Base-by-base conservation (phyloP, 163 green algal genomes). In the Smithsoniella earleae region DNA sequence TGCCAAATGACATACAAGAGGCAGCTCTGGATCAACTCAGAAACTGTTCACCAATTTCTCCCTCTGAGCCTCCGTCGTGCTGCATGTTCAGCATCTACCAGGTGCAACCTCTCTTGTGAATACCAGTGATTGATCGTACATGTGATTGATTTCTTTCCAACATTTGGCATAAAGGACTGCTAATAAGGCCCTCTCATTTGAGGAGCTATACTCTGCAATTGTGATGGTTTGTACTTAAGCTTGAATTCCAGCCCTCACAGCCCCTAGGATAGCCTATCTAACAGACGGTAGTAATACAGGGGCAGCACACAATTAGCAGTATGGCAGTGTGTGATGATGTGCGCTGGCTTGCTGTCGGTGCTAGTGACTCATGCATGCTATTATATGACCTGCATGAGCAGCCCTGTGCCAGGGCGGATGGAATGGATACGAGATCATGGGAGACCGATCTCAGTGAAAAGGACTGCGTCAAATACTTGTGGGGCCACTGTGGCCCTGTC, bases 81-180 rank as follows among this genome's bases (percentile, higher is more conserved):
- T 69, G 58, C 58, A 69, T 69, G 58, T 36, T 69, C 34, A 38
- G 16, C 6, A 69, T 69, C 31, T n/a, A 30, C 18, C 58, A 69
- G 58, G 58, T 69, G 25, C 1, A n/a, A n/a, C n/a, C n/a, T n/a
- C n/a, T n/a, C n/a, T n/a, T n/a, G n/a, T n/a, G n/a, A n/a, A n/a
- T n/a, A n/a, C n/a, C n/a, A n/a, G n/a, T n/a, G n/a, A n/a, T n/a
- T n/a, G n/a, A n/a, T n/a, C n/a, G n/a, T n/a, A n/a, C n/a, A n/a
- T n/a, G n/a, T n/a, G n/a, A n/a, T n/a, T n/a, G n/a, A n/a, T n/a
- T n/a, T n/a, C n/a, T n/a, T n/a, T n/a, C n/a, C n/a, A n/a, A n/a
- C n/a, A n/a, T n/a, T n/a, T n/a, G n/a, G n/a, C n/a, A n/a, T n/a
- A n/a, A n/a, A n/a, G n/a, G n/a, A n/a, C n/a, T n/a, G n/a, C n/a